Evolutionary conservation across 2,329 filamentous ascomycete genomes (phyloP).

Genomic region (Pseudogymnoascus sp.): DNA sequence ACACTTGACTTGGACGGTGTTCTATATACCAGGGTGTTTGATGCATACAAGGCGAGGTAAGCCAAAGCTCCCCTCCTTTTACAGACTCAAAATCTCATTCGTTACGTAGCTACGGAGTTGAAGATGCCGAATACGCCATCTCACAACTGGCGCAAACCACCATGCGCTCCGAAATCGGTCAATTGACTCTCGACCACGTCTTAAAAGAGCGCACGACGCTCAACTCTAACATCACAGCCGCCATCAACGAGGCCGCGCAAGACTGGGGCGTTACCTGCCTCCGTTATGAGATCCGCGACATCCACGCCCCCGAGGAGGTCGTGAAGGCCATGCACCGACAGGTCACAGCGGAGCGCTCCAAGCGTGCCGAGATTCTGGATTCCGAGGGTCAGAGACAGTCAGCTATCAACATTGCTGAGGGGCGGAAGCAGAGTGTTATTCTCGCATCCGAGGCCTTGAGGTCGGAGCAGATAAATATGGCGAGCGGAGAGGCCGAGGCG

Average conservation of each 20-base stretch:
- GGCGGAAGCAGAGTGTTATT: constrained; percentile 93
- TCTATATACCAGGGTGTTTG: constrained; percentile 90
- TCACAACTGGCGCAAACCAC: constrained; percentile 96
- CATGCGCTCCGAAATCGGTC: constrained; percentile 97
- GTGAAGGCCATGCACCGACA: constrained; percentile 98
- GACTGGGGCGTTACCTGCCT: constrained; percentile 96
- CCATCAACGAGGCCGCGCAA: constrained; percentile 95
- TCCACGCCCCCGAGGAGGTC: constrained; percentile 87
- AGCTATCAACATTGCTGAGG: constrained; percentile 98
- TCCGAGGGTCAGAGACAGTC: constrained; percentile 94
- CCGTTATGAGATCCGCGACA: constrained; percentile 96
- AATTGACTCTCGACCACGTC: constrained; percentile 92
- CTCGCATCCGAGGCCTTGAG: constrained; percentile 86
- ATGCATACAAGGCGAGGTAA: constrained; percentile 94
- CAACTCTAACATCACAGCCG: constrained; percentile 96
- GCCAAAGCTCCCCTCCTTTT: constrained; percentile 20
- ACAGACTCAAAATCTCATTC: background rate
- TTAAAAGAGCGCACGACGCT: constrained; percentile 93
- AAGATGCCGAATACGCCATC: constrained; percentile 98
- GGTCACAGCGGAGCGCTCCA: constrained; percentile 93
- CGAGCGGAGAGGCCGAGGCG: constrained; percentile 86
- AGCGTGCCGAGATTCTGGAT: constrained; percentile 94
- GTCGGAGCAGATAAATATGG: constrained; percentile 87
- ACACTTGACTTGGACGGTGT: constrained; percentile 94
- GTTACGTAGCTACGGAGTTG: constrained; percentile 75